Base-by-base conservation (phyloP, 2,329 filamentous ascomycete genomes). In the Geosmithia putterillii region DNA sequence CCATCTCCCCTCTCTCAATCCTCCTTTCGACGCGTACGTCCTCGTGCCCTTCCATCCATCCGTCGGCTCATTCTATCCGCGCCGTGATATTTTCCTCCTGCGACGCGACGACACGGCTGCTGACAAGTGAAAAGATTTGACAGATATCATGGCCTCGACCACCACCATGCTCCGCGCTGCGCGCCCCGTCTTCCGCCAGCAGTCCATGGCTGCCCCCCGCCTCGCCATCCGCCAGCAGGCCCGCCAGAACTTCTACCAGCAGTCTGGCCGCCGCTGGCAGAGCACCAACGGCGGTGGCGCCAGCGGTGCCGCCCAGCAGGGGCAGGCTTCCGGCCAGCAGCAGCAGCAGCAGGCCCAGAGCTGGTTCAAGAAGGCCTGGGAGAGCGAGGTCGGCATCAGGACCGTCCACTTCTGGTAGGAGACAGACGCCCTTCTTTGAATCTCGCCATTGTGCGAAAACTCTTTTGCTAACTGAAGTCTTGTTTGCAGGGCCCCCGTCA, bases 371-470 rank as follows among this genome's bases (percentile, higher is more conserved):
- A 80, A 80, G 65, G 77, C 94, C 73, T 88, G 82, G 83, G 79
- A 86, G 63, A 87, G 83, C 63, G 83, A 85, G 49, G 65, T 89
- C 50, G 86, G 86, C 42, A 54, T 89, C 54, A 88, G 88, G 81
- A 98, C 92, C 48, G 92, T 98, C 56, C 92, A 98, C 67, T 98
- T 98, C 70, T 98, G 92, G 90, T 90, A 70, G 51, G 73, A 58
- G 9, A 18, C 28, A 8, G 8, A 8, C 28, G 28, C n/a, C 14
- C 25, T 20, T 19, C 25, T 25, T 15, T 36, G 12, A 20, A n/a
- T 20, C n/a, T 32, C 18, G 14, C 7, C 7, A 32, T 23, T 7
- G 7, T 32, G 15, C 22, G n/a, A n/a, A n/a, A n/a, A n/a, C n/a
- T 4, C 7, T 28, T 25, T 7, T 40, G 21, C 39, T 41, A 23